A percentile compares a stretch with the other conserved stretches of the same genome.
Conservation (phyloP, 2,329 filamentous ascomycete genomes). For the Calycina marina region DNA sequence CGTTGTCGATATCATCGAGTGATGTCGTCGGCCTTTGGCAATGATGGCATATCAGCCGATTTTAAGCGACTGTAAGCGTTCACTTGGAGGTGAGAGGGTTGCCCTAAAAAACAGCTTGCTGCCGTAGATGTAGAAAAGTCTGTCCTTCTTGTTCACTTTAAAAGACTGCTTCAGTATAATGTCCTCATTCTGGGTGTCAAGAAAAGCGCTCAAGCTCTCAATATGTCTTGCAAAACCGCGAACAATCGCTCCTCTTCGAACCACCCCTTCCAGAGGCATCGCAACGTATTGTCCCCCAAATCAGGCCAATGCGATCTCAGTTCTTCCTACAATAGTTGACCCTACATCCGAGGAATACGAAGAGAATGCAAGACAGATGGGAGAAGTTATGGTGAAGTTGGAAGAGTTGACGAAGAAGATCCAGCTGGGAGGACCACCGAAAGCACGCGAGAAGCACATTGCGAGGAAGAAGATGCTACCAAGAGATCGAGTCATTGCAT, state of each 20-base stretch:
- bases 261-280: constrained; percentile 23
- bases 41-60: no score
- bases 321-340: constrained; percentile 64
- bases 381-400: constrained; percentile 53
- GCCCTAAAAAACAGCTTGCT: no score
- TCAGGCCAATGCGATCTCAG: constrained; percentile 71
- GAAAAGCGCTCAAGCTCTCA: constrained; percentile 30
- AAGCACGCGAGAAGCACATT: constrained; percentile 77
- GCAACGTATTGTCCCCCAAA: constrained; percentile 69
- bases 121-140: no score
- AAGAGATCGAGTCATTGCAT: constrained; percentile 70
- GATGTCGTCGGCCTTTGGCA: no score
- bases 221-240: constrained; percentile 27
- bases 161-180: no score
- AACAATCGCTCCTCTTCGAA: constrained; percentile 10
- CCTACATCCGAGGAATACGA: constrained; percentile 62
- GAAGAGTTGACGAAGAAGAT: constrained; percentile 56
- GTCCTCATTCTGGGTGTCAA: constrained; percentile 32
- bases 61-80: no score
- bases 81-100: no score
- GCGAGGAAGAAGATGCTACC: constrained; percentile 88
- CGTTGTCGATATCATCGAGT: no score
- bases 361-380: constrained; percentile 70
- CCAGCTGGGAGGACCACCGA: constrained; percentile 62
- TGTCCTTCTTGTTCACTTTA: no score